Base-by-base conservation (phyloP, 345 rosid species). In the Conringia planisiliqua region DNA sequence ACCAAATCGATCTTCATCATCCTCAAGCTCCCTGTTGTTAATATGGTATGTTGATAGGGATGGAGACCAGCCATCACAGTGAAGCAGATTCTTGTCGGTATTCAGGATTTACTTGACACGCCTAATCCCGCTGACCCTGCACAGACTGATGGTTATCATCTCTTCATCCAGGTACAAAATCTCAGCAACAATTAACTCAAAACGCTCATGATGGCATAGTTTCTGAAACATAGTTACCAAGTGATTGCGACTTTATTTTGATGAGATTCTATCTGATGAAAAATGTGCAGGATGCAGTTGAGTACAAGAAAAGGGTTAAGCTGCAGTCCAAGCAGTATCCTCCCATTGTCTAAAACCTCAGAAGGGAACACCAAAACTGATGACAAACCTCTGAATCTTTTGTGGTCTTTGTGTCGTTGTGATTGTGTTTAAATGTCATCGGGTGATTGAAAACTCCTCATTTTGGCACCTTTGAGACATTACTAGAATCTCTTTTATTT, bases 1-100 rank as follows among this genome's bases (percentile, higher is more conserved):
- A 29, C 26, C 33, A 55, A 35, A 56, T 18, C 26, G 4, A 35
- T 44, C 10, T 38, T 26, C 48, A 4, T 29, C 54, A 5, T 44
- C 40, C 33, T 68, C 39, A 58, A 50, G 14, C 61, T 67, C 38
- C 4, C 44, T 48, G 20, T 70, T 54, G 20, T 44, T 51, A 7
- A 13, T 61, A 33, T 29, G 54, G 7, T 46, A 30, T 59, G 18
- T 54, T 16, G 14, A 51, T 80, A 91, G 95, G 97, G 97, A 11
- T 91, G 97, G 97, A 87, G 95, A 84, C 97, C 97, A 20, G 97
- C 97, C 40, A 91, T 91, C 20, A 87, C 97, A 1, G 92, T 91
- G 76, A 91, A 87, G 86, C 97, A 91, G 82, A 91, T 91, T 82
- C 95, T 91, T 75, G 88, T 91, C 0, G 97, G 97, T 27, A 91